A percentile compares a stretch with the other conserved stretches of the same genome.
phyloP scores from a whole-genome alignment of 441 rosid genomes.

The Corymbia citriodora region DNA sequence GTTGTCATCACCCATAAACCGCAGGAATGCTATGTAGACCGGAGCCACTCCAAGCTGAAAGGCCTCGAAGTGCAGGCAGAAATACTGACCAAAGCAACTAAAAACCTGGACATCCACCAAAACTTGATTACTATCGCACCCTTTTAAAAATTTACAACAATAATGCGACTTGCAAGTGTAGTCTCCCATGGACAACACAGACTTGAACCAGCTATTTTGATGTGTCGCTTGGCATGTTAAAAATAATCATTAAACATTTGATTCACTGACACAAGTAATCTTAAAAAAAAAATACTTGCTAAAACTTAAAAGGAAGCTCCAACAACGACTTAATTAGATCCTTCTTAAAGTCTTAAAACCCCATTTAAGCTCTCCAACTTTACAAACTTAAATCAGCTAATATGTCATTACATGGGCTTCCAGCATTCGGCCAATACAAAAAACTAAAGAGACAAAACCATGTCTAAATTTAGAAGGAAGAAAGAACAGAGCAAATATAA shows the following conservation, averaged over 20 bases:
- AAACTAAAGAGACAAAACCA: not conserved
- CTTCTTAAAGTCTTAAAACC: not conserved
- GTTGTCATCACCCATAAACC: constrained; percentile 70
- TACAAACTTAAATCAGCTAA: not conserved
- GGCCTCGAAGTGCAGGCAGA: constrained; percentile 70
- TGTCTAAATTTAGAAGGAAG: not conserved
- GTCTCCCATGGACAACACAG: not conserved
- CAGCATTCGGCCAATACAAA: not conserved
- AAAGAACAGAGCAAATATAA: not conserved
- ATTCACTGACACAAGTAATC: not conserved
- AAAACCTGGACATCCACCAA: constrained; percentile 35
- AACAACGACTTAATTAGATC: not conserved
- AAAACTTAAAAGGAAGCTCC: not conserved
- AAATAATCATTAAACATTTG: not conserved
- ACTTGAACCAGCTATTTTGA: not conserved
- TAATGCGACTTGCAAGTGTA: not conserved
- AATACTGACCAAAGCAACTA: constrained; percentile 70
- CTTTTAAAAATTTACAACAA: not conserved
- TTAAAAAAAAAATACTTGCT: not conserved
- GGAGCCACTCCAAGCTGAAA: constrained; percentile 75
- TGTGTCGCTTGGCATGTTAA: not conserved
- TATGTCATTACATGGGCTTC: not conserved
- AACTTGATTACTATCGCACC: not conserved
- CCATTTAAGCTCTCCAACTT: not conserved
- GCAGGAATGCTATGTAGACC: constrained; percentile 60